A percentile compares a stretch with the other conserved stretches of the same genome.
Conservation (phyloP, 2,329 filamentous ascomycete species). For the Fusarium heterosporum region DNA sequence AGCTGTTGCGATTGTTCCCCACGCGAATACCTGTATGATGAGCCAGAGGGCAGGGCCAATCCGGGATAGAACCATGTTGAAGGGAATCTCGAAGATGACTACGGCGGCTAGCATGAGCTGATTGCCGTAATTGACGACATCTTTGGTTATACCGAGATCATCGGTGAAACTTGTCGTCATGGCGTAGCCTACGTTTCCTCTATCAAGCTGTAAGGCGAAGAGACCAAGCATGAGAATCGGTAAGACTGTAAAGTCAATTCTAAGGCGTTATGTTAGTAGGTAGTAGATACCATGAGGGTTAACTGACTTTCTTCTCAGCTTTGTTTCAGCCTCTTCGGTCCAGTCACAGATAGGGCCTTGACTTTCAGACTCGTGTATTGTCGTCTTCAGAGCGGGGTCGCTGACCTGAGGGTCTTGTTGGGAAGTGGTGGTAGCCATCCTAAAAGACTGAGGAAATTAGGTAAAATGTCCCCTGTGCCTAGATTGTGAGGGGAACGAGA, state of each 20-base stretch:
- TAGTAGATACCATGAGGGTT: accelerated
- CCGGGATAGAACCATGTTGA: conserved; percentile 2
- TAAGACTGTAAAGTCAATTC: conserved; percentile 4
- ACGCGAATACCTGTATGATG: not conserved
- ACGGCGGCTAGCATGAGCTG: conserved; percentile 10
- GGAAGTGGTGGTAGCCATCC: not conserved
- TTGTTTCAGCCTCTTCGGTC: conserved; percentile 4
- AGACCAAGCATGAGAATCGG: conserved; percentile 19
- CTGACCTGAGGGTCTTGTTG: not conserved
- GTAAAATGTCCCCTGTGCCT: not conserved
- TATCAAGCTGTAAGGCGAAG: conserved; percentile 6
- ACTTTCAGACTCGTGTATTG: not conserved
- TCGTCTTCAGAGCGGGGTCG: not conserved
- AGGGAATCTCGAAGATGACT: conserved; percentile 5
- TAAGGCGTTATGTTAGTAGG: accelerated
- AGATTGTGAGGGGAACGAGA: not conserved
- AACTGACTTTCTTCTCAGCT: not conserved
- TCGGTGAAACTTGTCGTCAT: conserved; percentile 19
- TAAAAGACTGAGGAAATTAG: not conserved
- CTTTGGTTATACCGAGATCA: conserved; percentile 11
- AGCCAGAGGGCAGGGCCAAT: conserved; percentile 12
- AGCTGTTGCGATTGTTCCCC: conserved; percentile 13
- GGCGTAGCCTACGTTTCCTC: conserved; percentile 11
- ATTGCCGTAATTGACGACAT: conserved; percentile 19
- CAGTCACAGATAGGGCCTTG: not conserved